Conservation (phyloP, 345 rosid genomes). For the Eucalyptus curtisii region DNA sequence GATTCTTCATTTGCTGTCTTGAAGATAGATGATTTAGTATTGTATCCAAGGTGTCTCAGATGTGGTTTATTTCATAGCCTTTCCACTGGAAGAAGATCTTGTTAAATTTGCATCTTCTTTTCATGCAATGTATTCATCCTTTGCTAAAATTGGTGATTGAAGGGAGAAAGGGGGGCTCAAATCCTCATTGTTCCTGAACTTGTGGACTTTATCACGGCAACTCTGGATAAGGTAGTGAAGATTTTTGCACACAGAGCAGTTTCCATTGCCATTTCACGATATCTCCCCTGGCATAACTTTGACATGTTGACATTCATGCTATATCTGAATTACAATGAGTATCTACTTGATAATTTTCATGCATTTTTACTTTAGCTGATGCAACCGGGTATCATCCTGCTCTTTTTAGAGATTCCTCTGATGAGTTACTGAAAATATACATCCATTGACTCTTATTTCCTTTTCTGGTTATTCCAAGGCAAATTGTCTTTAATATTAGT, state of each 20-base stretch:
- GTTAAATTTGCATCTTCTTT: not conserved
- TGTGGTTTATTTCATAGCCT: not conserved
- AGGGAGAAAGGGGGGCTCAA: constrained; percentile 91
- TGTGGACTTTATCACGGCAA: constrained; percentile 54
- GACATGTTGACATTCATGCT: not conserved
- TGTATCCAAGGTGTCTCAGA: not conserved
- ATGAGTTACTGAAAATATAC: not conserved
- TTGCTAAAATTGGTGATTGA: not conserved
- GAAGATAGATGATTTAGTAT: not conserved
- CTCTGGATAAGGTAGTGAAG: constrained; percentile 64
- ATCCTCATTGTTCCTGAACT: constrained; percentile 80
- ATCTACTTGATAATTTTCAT: not conserved
- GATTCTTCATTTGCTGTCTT: not conserved
- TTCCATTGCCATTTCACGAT: not conserved
- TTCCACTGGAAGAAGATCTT: not conserved
- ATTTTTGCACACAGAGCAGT: not conserved
- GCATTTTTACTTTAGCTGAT: not conserved
- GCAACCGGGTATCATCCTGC: not conserved
- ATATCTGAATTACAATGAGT: not conserved
- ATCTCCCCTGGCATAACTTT: not conserved
- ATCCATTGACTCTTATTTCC: not conserved
- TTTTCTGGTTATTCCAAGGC: not conserved
- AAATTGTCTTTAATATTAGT: not conserved
- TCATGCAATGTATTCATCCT: not conserved
- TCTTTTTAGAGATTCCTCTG: not conserved